Base-by-base conservation (phyloP, 345 rosid genomes). In the Bruguiera sexangula region DNA sequence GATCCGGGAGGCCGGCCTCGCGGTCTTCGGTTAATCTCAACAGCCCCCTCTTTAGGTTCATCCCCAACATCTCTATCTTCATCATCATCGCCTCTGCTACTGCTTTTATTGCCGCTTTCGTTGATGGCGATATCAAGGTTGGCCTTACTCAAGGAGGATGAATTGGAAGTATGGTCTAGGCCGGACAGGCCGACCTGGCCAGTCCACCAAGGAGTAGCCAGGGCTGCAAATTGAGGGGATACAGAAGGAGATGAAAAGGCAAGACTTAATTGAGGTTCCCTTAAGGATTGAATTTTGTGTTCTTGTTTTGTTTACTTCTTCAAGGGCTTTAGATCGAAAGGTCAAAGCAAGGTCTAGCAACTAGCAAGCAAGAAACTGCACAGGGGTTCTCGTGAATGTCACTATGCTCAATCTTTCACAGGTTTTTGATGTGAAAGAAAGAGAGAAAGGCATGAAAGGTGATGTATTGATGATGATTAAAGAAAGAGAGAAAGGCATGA, bases 1-100 rank as follows among this genome's bases (percentile, higher is more conserved):
- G 96, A 90, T 52, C 96, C 96, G 2, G 96, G 85, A 43, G 96
- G 96, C 13, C 96, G 85, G 20, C 96, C 96, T 50, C 96, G 76
- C 0, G 94, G 92, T 76, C 96, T 79, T 19, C 96, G 84, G 63
- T 60, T 90, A 6, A 85, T 68, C 54, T 88, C 96, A 9, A 90
- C 85, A 0, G 89, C 96, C 0, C 94, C 93, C 56, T 88, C 94
- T 76, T 71, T 88, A 30, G 86, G 89, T 66, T 90, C 96, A 2
- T 86, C 90, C 26, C 85, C 85, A 9, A 77, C 77, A 15, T 83
- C 88, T 16, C 81, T 74, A 18, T 86, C 93, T 0, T 85, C 89
- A 8, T 89, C 89, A 1, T 85, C 85, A 3, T 82, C 83, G 26
- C 63, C 84, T 52, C 74, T 60, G 30, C 81, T 69, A 21, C 79